Evolutionary conservation across 306 rosid genomes (phyloP), one percentile per base, ranked within the genome.

Genomic region (Acacia confusa): DNA sequence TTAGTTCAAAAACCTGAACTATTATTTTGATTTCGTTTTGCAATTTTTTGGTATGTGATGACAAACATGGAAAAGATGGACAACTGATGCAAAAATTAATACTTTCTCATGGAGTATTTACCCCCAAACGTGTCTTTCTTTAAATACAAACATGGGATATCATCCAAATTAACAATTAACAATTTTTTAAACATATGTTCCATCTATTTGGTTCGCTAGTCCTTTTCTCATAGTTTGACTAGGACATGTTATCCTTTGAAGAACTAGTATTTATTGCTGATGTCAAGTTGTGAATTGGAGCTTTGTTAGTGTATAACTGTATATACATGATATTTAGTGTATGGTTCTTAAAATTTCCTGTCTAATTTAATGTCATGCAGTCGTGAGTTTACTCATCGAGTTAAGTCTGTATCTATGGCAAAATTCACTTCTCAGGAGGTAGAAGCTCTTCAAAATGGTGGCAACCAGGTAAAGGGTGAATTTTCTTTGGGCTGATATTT

Each of bases 361-460:
- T 63, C 67, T 63, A 7, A 81, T 75, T 75, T 83, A 17, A 32
- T 84, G 84, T 77, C 50, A 25, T 77, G 71, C 87, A 94, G 98
- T 80, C 98, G 98, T 11, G 98, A 94, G 77, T 94, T 94, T 88
- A 94, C 98, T 71, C 98, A 94, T 84, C 97, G 98, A 58, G 98
- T 94, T 83, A 94, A 94, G 91, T 94, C 98, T 17, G 98, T 94
- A 25, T 94, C 98, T 27, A 92, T 94, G 98, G 86, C 97, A 17
- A 94, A 91, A 85, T 94, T 94, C 90, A 89, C 92, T 80, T 89
- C 90, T 69, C 95, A 91, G 85, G 98, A 94, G 87, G 98, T 94
- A 79, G 95, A 91, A 72, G 89, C 95, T 69, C 92, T 92, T 85
- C 97, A 92, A 86, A 91, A 91, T 80, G 97, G 97, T 36, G 98